Conservation (phyloP, 2,329 filamentous ascomycete genomes). For the Fusarium ambrosium region DNA sequence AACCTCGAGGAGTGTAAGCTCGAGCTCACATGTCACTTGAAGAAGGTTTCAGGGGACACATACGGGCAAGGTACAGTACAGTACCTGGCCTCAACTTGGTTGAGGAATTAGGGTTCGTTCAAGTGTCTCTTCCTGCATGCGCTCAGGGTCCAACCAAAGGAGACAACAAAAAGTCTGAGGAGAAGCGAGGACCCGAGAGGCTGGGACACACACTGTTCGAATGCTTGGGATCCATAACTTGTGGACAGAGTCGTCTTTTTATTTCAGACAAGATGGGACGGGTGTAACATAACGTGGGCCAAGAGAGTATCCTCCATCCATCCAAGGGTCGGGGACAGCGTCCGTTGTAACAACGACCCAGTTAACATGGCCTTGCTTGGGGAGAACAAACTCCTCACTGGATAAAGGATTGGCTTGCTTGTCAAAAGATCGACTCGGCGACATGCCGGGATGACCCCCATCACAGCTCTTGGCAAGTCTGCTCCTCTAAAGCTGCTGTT, state of each 20-base stretch:
- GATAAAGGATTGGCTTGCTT: slow-evolving; percentile 12
- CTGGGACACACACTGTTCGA: neutral
- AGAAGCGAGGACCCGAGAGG: slow-evolving; percentile 7
- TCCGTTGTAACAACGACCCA: neutral
- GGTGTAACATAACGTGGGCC: slow-evolving; percentile 1
- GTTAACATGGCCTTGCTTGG: neutral
- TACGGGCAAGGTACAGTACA: neutral
- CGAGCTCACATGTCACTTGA: slow-evolving; percentile 2
- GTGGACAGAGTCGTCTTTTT: slow-evolving; percentile 29
- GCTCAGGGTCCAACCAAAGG: slow-evolving; percentile 1
- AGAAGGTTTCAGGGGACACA: slow-evolving; percentile 4
- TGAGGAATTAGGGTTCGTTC: slow-evolving; percentile 7
- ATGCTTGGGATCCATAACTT: slow-evolving; percentile 7
- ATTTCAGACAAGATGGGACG: slow-evolving; percentile 13
- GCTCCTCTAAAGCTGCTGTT: neutral
- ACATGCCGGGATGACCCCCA: slow-evolving; percentile 19
- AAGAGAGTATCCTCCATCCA: slow-evolving; percentile 20
- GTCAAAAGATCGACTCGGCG: slow-evolving; percentile 36
- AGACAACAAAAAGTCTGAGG: neutral
- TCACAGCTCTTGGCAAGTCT: slow-evolving; percentile 16
- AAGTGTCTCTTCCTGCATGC: slow-evolving; percentile 5
- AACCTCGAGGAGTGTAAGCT: neutral
- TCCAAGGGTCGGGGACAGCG: neutral
- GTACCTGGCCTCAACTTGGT: slow-evolving; percentile 1
- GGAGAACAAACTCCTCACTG: neutral